A percentile compares a stretch with the other conserved stretches of the same genome.
Evolutionary conservation across 495 filamentous ascomycete species (phyloP).

Genomic region (Thozetella sp.): DNA sequence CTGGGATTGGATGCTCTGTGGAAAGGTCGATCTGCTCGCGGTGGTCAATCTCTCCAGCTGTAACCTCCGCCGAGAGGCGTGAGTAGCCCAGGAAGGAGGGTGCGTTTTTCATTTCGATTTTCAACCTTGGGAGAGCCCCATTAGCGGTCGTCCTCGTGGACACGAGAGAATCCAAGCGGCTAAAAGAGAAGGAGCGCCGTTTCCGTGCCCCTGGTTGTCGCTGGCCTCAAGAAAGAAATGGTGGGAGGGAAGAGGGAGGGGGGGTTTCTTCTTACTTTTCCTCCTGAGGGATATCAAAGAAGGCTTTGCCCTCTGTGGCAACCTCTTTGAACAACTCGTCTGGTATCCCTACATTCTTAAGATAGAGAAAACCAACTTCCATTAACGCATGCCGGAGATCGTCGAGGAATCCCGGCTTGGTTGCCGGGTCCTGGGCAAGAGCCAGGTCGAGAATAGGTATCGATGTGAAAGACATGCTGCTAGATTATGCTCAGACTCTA

Average conservation of each 20-base stretch:
- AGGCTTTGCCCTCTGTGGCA: slow-evolving; percentile 64
- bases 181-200: background rate
- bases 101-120: slow-evolving; percentile 89
- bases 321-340: slow-evolving; percentile 67
- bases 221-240: background rate
- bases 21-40: slow-evolving; percentile 93
- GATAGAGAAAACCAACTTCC: slow-evolving; percentile 92
- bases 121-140: slow-evolving; percentile 46
- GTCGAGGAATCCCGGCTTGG: slow-evolving; percentile 74
- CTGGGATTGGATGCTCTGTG: slow-evolving; percentile 70
- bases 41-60: slow-evolving; percentile 61
- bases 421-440: slow-evolving; percentile 59
- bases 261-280: slow-evolving; percentile 60
- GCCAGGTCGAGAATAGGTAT: slow-evolving; percentile 85
- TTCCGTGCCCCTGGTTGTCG: background rate
- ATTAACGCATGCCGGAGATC: slow-evolving; percentile 78
- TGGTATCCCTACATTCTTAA: slow-evolving; percentile 80
- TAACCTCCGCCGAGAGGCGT: slow-evolving; percentile 63
- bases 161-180: no score
- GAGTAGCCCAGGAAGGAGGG: slow-evolving; percentile 66
- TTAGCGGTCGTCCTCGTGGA: no score
- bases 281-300: slow-evolving; percentile 81
- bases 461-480: slow-evolving; percentile 64
- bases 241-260: background rate
- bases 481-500: background rate